Conservation (phyloP, 495 filamentous ascomycete species). For the Xylaria flabelliformis region DNA sequence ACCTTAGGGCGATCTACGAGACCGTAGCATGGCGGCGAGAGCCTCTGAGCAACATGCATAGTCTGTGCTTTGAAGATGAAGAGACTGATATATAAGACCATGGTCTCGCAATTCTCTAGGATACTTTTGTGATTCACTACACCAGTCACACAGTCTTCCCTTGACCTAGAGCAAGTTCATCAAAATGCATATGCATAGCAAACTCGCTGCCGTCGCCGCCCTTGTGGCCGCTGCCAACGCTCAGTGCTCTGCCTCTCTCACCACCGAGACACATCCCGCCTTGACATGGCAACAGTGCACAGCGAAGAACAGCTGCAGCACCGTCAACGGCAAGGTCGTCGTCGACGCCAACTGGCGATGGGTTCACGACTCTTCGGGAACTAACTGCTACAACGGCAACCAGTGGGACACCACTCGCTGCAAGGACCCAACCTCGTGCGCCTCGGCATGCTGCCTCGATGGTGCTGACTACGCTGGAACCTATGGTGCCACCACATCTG, state of each 20-base stretch:
- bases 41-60: background rate
- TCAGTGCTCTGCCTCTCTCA: conserved; percentile 60
- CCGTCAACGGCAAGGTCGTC: conserved; percentile 56
- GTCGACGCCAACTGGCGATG: conserved; percentile 76
- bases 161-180: conserved; percentile 31
- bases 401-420: conserved; percentile 63
- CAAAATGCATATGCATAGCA: conserved; percentile 37
- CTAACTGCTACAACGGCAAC: conserved; percentile 71
- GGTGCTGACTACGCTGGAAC: conserved; percentile 66
- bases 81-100: conserved; percentile 24
- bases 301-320: conserved; percentile 57
- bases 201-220: conserved; percentile 37
- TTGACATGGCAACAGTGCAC: conserved; percentile 63
- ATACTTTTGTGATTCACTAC: conserved; percentile 18
- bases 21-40: background rate
- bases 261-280: conserved; percentile 61
- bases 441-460: conserved; percentile 65
- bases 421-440: conserved; percentile 60
- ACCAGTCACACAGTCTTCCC: conserved; percentile 30
- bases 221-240: conserved; percentile 46
- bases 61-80: background rate
- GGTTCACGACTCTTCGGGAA: conserved; percentile 61
- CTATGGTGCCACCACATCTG: conserved; percentile 65
- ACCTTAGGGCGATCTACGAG: background rate
- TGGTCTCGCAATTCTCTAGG: conserved; percentile 20